Conservation (phyloP, 352 stramenopile genomes). For the Globisporangium canariense region DNA sequence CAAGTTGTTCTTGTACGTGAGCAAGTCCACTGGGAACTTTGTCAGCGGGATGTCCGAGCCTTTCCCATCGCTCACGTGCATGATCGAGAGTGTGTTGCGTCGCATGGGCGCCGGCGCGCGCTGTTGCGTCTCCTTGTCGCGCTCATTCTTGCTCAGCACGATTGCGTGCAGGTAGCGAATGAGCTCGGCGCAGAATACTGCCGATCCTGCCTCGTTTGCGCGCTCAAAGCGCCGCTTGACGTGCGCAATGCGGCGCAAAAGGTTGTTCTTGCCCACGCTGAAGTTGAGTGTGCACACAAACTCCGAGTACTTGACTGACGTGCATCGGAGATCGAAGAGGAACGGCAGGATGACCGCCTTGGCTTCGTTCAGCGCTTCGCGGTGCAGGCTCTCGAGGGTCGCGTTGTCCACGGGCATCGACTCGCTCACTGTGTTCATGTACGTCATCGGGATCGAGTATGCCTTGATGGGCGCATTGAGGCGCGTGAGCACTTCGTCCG, state of each 20-base stretch:
- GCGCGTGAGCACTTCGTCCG: conserved; percentile 46
- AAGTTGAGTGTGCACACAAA: conserved; percentile 47
- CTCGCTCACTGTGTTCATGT: conserved; percentile 47
- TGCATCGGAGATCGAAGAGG: conserved; percentile 42
- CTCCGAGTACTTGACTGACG: conserved; percentile 32
- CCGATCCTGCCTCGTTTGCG: conserved; percentile 58
- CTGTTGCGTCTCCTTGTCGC: conserved; percentile 50
- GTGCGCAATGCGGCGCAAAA: conserved; percentile 36
- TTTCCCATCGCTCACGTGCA: conserved; percentile 32
- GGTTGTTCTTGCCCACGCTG: conserved; percentile 57
- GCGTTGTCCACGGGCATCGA: conserved; percentile 51
- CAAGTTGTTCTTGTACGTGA: conserved; percentile 79
- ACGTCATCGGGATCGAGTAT: conserved; percentile 55
- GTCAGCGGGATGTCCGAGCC: conserved; percentile 28
- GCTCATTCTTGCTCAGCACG: conserved; percentile 64
- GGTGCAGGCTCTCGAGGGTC: conserved; percentile 44
- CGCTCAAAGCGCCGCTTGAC: conserved; percentile 55
- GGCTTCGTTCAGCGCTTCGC: conserved; percentile 41
- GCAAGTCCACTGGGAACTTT: conserved; percentile 55
- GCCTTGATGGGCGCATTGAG: conserved; percentile 45
- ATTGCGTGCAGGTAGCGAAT: conserved; percentile 67
- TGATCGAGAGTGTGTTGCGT: conserved; percentile 50
- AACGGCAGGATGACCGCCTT: conserved; percentile 55
- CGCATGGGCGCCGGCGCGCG: conserved; percentile 34
- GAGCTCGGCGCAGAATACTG: conserved; percentile 65